Evolutionary conservation across 345 rosid species (phyloP), one percentile per base, ranked within the genome.

Genomic region (Eutrema japonicum): DNA sequence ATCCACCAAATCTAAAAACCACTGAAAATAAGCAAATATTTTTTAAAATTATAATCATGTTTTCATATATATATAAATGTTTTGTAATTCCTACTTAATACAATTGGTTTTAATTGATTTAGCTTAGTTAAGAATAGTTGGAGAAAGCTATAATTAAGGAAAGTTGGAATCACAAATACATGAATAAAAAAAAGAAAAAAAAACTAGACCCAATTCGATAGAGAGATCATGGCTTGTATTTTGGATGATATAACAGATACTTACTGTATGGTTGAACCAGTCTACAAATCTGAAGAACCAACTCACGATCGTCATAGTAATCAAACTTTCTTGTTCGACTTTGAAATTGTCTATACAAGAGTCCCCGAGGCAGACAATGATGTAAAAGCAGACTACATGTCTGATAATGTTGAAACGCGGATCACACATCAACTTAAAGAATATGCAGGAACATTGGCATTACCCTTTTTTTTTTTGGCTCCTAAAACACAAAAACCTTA

Each of bases 241-340:
- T 8, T 49, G 54, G 54, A 49, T 49, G 54, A 49, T 49, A 18
- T 49, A 49, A 7, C 54, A 8, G 54, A 49, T 49, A 49, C 13
- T 22, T 49, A 22, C 13, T 49, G 54, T 49, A 49, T 0, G 1
- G 54, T 49, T 6, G 54, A 22, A 9, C 30, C 54, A 49, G 3
- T 18, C 12, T 49, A 49, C 54, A 12, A 49, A 2, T 49, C 6
- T 0, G 3, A 8, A 49, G 32, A 22, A 8, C 4, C 53, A 49
- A 22, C 6, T 49, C 54, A 49, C 5, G 13, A 49, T 18, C 8
- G 5, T 53, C 10, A 48, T 29, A 18, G 5, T 16, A 18, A 48
- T 8, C 29, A 29, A 53, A 11, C 36, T 2, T 53, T 53, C 36
- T 53, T 29, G 58, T 12, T 53, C 11, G 58, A 53, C 5, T 29